phyloP scores from a whole-genome alignment of 768 basidiomycete genomes.

The Mycena albidolilacea region DNA sequence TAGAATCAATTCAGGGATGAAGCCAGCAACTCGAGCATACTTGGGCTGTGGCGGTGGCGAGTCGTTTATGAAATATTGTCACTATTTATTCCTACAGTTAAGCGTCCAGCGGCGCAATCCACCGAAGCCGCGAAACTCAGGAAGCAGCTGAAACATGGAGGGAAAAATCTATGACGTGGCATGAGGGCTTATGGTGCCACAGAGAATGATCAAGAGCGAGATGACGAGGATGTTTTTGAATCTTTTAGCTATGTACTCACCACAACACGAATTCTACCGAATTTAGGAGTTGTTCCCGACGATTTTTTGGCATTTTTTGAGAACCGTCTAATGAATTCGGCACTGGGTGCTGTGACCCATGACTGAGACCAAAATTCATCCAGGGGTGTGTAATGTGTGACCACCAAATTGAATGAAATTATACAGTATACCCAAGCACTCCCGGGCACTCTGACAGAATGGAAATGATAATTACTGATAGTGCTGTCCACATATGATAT shows the following conservation, averaged over 20 bases:
- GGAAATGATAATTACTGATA: too few species aligned
- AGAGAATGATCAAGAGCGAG: neutral
- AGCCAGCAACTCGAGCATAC: neutral
- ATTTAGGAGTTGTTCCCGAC: neutral
- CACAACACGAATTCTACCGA: neutral
- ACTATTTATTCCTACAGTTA: neutral
- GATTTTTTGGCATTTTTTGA: neutral
- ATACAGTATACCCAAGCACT: too few species aligned
- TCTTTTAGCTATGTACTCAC: neutral
- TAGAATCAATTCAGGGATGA: neutral
- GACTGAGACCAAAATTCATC: too few species aligned
- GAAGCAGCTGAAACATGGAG: neutral
- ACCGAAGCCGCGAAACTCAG: neutral
- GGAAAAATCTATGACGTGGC: neutral
- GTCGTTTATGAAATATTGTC: neutral
- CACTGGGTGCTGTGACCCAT: neutral
- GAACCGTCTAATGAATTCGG: neutral
- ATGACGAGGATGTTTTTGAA: neutral
- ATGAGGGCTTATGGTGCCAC: neutral
- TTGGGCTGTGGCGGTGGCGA: neutral
- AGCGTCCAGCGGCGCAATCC: neutral
- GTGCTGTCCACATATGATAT: too few species aligned
- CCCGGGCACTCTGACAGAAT: too few species aligned
- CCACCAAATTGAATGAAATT: too few species aligned
- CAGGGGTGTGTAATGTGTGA: too few species aligned